Conservation (phyloP, 2,329 filamentous ascomycete species). For the Tolypocladium album region DNA sequence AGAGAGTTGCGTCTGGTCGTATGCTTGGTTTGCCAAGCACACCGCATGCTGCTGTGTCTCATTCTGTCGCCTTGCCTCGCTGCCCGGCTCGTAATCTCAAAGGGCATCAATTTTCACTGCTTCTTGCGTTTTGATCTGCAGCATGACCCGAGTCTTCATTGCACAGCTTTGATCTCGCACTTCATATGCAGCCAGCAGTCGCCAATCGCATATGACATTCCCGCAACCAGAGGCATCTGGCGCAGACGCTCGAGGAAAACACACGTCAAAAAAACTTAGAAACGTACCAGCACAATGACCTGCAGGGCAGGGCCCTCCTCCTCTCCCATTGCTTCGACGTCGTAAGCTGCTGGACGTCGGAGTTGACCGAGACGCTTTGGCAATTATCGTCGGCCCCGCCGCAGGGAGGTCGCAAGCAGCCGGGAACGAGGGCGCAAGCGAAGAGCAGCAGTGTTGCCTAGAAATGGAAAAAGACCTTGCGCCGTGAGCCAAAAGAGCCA, state of each 20-base stretch:
- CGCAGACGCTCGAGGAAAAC: neutral
- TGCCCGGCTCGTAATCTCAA: neutral
- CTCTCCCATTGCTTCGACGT: conserved; percentile 12
- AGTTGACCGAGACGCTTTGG: neutral
- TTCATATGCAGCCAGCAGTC: neutral
- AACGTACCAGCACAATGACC: conserved; percentile 63
- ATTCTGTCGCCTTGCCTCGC: neutral
- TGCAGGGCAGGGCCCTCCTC: conserved; percentile 45
- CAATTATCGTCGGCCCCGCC: neutral
- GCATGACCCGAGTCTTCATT: neutral
- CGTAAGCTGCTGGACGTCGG: neutral
- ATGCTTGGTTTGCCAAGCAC: neutral
- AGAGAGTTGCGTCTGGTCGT: neutral
- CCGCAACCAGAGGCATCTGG: too few species aligned
- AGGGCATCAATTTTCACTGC: neutral
- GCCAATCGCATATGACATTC: neutral
- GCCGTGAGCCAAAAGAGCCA: neutral
- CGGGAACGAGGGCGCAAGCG: neutral
- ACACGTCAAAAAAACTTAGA: conserved; percentile 26
- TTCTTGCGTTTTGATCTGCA: neutral
- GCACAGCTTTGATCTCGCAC: neutral
- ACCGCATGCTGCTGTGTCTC: neutral
- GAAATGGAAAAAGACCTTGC: neutral
- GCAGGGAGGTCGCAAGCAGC: neutral
- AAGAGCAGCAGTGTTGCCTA: neutral